A percentile compares a stretch with the other conserved stretches of the same genome.
phyloP scores from a whole-genome alignment of 805 yeast genomes.

The Vanderwaltozyma verrucispora region DNA sequence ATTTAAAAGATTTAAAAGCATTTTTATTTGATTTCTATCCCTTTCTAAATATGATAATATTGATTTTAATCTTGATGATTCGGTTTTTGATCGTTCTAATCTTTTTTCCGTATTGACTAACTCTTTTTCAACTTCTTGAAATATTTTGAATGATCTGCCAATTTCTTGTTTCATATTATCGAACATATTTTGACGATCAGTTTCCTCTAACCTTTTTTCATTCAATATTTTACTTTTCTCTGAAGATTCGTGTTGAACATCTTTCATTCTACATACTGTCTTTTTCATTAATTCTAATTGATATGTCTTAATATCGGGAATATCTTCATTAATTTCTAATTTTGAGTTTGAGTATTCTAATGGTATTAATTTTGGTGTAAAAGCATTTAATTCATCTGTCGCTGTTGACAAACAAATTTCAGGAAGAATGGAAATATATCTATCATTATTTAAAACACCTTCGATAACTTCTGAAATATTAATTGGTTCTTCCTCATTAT shows the following conservation, averaged over 20 bases:
- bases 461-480: neutral
- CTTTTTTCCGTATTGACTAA: constrained; percentile 19
- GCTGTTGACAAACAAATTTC: neutral
- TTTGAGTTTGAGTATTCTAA: constrained; percentile 5
- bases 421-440: neutral
- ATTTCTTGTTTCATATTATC: constrained; percentile 33
- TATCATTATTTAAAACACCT: neutral
- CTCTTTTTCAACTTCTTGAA: constrained; percentile 17
- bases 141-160: constrained; percentile 32
- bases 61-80: constrained; percentile 9
- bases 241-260: constrained; percentile 19
- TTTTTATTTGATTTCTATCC: constrained; percentile 6
- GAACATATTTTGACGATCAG: constrained; percentile 30
- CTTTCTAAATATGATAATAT: constrained; percentile 6
- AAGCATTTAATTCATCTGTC: neutral
- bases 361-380: constrained; percentile 5
- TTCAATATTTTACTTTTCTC: constrained; percentile 14
- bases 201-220: constrained; percentile 29
- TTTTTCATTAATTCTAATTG: constrained; percentile 30
- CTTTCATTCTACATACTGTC: constrained; percentile 28
- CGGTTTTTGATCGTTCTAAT: constrained; percentile 14
- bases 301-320: constrained; percentile 24
- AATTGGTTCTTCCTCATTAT: neutral
- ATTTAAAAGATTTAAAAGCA: neutral
- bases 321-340: constrained; percentile 1